Percentiles rank a stretch among this genome's conserved stretches.
Conservation (phyloP, 441 rosid genomes). For the Gossypium davidsonii region DNA sequence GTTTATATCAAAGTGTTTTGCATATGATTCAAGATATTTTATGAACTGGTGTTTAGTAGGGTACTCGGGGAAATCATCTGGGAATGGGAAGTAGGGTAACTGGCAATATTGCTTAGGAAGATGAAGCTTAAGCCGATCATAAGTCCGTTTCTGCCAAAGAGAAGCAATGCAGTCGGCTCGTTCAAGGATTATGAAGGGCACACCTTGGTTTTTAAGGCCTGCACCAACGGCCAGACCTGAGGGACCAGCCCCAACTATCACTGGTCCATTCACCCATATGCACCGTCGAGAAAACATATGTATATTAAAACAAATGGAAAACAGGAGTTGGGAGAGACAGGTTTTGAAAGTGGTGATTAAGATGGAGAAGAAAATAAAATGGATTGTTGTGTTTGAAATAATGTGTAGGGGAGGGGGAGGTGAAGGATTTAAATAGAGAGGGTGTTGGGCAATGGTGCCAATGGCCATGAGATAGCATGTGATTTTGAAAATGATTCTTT, state of each 20-base stretch:
- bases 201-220: constrained; percentile 50
- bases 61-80: constrained; percentile 59
- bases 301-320: neutral
- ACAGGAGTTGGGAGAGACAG: too few relatives aligned
- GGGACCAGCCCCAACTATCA: constrained; percentile 82
- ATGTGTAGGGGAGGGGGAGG: constrained; percentile 16
- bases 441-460: neutral
- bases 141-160: constrained; percentile 73
- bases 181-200: constrained; percentile 71
- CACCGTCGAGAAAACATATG: constrained; percentile 41
- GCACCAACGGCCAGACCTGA: constrained; percentile 70
- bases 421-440: constrained; percentile 31
- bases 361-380: constrained; percentile 24
- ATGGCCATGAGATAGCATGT: constrained; percentile 22
- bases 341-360: neutral
- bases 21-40: constrained; percentile 60
- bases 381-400: constrained; percentile 21
- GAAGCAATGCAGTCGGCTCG: constrained; percentile 75
- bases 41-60: constrained; percentile 70
- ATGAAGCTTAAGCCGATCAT: constrained; percentile 77
- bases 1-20: constrained; percentile 46
- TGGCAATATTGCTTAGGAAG: constrained; percentile 79
- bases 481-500: constrained; percentile 23
- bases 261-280: constrained; percentile 80
- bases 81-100: constrained; percentile 53